Conservation (phyloP, 2,329 filamentous ascomycete species). For the Trichoderma gracile region DNA sequence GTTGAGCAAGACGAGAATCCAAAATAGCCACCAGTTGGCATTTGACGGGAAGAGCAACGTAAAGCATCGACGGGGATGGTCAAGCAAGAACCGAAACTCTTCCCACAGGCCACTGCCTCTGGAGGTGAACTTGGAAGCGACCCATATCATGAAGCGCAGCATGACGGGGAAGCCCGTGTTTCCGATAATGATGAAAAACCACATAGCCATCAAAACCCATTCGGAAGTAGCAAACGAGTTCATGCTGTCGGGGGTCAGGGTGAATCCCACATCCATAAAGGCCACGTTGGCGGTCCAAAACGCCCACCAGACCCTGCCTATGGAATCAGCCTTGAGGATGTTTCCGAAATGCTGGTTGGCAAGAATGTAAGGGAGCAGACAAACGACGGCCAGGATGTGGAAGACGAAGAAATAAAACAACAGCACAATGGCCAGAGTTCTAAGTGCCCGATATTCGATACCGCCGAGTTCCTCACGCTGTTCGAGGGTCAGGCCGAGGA, state of each 20-base stretch:
- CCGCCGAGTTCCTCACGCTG: conserved; percentile 94
- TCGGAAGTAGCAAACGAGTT: conserved; percentile 77
- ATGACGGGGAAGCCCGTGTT: conserved; percentile 96
- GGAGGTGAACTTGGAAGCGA: conserved; percentile 66
- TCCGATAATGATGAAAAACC: conserved; percentile 88
- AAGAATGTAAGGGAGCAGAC: conserved; percentile 78
- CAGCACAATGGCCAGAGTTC: conserved; percentile 78
- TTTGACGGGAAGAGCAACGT: conserved; percentile 87
- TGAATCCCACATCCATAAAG: conserved; percentile 95
- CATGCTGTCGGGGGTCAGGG: conserved; percentile 93
- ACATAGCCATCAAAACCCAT: conserved; percentile 73
- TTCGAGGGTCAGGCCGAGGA: conserved; percentile 82
- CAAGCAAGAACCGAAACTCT: conserved; percentile 84
- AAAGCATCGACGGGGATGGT: conserved; percentile 94
- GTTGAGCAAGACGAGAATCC: conserved; percentile 79
- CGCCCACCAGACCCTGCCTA: conserved; percentile 82
- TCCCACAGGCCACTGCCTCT: conserved; percentile 74
- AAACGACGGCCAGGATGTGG: conserved; percentile 72
- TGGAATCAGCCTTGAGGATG: conserved; percentile 61
- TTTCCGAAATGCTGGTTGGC: conserved; percentile 61
- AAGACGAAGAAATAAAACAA: conserved; percentile 81
- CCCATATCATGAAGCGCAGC: conserved; percentile 91
- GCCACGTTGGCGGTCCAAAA: conserved; percentile 85
- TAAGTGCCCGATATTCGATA: conserved; percentile 91
- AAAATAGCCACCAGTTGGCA: conserved; percentile 95